Evolutionary conservation across 129 eudicot species (phyloP), one percentile per base, ranked within the genome.

Genomic region (Tagetes erecta): DNA sequence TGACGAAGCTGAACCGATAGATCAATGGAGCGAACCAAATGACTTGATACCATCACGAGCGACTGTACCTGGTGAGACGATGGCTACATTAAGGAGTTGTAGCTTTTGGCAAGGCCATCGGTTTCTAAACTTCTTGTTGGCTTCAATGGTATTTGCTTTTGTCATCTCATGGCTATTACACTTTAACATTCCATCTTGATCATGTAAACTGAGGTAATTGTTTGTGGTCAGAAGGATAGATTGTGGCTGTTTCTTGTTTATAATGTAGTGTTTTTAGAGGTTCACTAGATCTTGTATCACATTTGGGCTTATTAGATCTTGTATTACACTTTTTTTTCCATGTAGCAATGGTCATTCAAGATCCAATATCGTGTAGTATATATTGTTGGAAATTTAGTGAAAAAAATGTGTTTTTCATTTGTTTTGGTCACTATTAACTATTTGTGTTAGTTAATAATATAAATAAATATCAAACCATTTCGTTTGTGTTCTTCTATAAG

Each of bases 131-230:
- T 83, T 92, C 83, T 76, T 92, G 82, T 60, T 92, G 39, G 97
- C 96, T 53, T 89, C 93, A 47, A 87, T 89, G 96, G 97, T 92
- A 8, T 89, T 92, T 20, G 97, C 96, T 11, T 92, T 92, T 82
- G 97, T 92, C 76, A 85, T 92, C 59, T 91, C 97, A 36, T 91
- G 97, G 97, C 86, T 91, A 49, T 91, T 91, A 35, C 97, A 91
- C 81, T 91, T 91, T 77, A 85, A 91, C 6, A 86, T 86, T 1
- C 87, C 83, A 11, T 80, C 87, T 2, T 80, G 80, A 85, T 73
- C 44, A 13, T 36, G 31, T 49, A 46, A 6, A 46, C 10, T 66
- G 67, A 52, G 39, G 77, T 58, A 33, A 7, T 42, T 73, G 42
- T 42, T 72, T 57, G 67, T 65, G 8, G 34, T 51, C 13, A 44